Evolutionary conservation across 352 stramenopile species (phyloP), one percentile per base, ranked within the genome.

Genomic region (Phytophthora fragariae): DNA sequence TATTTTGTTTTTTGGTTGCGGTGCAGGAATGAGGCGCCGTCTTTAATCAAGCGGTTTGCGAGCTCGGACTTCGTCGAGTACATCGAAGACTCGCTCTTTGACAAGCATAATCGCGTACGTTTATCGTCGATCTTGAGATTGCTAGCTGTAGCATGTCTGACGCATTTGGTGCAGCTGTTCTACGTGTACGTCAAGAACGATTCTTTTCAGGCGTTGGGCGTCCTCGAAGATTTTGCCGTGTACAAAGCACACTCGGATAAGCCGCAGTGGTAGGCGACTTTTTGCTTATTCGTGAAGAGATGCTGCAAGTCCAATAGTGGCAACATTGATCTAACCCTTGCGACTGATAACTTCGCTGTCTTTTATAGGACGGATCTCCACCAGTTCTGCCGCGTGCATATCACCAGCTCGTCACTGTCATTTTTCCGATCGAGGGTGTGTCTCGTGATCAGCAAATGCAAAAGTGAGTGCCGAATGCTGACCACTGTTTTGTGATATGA

Each of bases 181-280:
- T 95, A 94, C 63, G 87, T 95, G 17, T 93, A 92, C 57, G 75
- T 90, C 31, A 85, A 80, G 65, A 95, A 95, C 63, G 62, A 86
- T 33, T 92, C 85, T 39, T 94, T 94, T 59, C 80, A 86, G 31
- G 81, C 84, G 11, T 49, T 95, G n/a, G 85, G 86, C 5, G 71
- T 84, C 0, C 82, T 95, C n/a, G 84, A 93, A 73, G 86, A 93
- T 57, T 93, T 85, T 67, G 81, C 81, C 0, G 78, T 92, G 37
- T 94, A 92, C 55, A 76, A 84, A 46, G 52, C 65, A 1, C 69
- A 86, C 2, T 46, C 67, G 3, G 70, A 79, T 17, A 83, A 85
- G 17, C 57, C 65, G 1, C 68, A 84, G 10, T 91, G 83, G 87
- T 94, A 61, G 33, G 71, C 62, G 41, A 19, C 47, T 19, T 33